phyloP scores from a whole-genome alignment of 192 early-diverging fungal genomes.

The Dimargaris verticillata region DNA sequence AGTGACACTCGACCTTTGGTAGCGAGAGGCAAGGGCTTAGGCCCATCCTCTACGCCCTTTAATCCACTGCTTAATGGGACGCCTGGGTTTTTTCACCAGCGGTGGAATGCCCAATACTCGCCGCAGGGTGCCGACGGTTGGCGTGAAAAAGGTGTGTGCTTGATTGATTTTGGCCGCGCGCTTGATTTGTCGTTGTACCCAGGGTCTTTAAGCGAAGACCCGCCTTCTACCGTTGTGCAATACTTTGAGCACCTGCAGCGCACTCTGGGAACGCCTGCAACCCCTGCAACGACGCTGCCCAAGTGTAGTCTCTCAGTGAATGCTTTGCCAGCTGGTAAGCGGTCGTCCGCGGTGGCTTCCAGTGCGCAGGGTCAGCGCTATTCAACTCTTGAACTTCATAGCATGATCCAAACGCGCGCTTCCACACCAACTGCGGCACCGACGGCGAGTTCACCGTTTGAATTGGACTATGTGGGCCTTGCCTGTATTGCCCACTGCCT shows the following conservation, averaged over 20 bases:
- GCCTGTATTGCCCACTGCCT: slow-evolving; percentile 2
- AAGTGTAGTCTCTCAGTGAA: too few relatives aligned
- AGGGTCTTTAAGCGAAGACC: not conserved
- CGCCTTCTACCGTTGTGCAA: not conserved
- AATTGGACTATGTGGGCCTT: slow-evolving; percentile 7
- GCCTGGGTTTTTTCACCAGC: not conserved
- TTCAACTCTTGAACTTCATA: not conserved
- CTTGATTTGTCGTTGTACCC: not conserved
- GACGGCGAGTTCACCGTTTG: not conserved
- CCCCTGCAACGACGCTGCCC: not conserved
- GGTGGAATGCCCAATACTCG: slow-evolving; percentile 8
- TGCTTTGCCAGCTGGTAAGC: too few relatives aligned
- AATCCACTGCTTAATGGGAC: not conserved
- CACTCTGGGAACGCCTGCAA: not conserved
- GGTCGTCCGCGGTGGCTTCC: not conserved
- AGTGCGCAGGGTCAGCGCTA: not conserved
- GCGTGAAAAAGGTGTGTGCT: slow-evolving; percentile 3
- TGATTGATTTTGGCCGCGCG: slow-evolving; percentile 12
- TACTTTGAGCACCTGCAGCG: not conserved
- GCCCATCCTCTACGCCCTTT: not conserved
- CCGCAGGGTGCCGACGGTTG: slow-evolving; percentile 5
- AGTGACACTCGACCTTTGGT: not conserved
- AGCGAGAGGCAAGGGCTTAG: not conserved
- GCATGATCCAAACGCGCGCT: not conserved
- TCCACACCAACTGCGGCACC: not conserved